Percentiles rank a stretch among this genome's conserved stretches.
phyloP scores from a whole-genome alignment of 352 stramenopile species.

The Thalassiosira livingstoniorum region DNA sequence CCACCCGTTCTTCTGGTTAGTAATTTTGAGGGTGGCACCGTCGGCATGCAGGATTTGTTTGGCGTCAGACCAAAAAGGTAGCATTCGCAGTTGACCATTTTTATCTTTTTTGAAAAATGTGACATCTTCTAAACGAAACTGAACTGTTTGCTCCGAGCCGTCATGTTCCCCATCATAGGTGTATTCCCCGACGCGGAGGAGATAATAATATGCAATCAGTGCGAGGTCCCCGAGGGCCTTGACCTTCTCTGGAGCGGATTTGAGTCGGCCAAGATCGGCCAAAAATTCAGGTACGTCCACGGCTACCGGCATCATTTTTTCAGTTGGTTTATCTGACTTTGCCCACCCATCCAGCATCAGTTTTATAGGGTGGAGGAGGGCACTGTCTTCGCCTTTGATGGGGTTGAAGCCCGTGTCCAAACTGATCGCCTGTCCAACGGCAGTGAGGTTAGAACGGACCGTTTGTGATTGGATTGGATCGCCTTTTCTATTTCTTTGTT shows the following conservation, averaged over 20 bases:
- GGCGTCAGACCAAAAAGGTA: background rate
- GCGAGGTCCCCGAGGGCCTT: slow-evolving; percentile 3
- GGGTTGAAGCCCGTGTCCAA: slow-evolving; percentile 1
- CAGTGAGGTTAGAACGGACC: background rate
- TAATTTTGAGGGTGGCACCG: background rate
- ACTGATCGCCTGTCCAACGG: slow-evolving; percentile 2
- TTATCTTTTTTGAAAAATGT: slow-evolving; percentile 15
- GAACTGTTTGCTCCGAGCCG: slow-evolving; percentile 14
- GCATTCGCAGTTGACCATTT: background rate
- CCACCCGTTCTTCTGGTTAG: slow-evolving; percentile 8
- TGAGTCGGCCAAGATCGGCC: too few relatives aligned
- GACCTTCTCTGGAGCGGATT: background rate
- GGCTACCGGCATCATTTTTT: slow-evolving; percentile 11
- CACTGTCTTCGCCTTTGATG: background rate
- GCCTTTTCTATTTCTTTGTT: background rate
- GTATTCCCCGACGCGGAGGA: slow-evolving; percentile 42
- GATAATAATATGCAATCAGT: slow-evolving; percentile 41
- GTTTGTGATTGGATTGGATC: background rate
- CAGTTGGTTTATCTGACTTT: slow-evolving; percentile 9
- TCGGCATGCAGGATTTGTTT: background rate
- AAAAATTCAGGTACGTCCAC: slow-evolving; percentile 23
- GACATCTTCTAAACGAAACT: slow-evolving; percentile 24
- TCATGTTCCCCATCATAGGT: background rate
- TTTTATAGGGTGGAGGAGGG: background rate
- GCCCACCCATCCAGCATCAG: slow-evolving; percentile 16